phyloP scores from a whole-genome alignment of 768 basidiomycete species.

The Podaxis mareebaensis region DNA sequence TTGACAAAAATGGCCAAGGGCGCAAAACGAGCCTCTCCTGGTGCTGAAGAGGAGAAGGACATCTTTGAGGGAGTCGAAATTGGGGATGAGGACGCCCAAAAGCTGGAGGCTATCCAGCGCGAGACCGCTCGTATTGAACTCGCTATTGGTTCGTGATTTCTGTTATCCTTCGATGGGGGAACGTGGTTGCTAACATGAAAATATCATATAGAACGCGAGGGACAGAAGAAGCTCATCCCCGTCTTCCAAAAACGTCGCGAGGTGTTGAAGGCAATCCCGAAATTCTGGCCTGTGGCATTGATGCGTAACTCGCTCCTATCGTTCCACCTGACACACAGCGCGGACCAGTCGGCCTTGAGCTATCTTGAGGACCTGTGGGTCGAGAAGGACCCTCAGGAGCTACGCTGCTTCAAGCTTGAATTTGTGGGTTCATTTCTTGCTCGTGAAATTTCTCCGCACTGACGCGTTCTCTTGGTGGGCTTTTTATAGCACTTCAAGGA shows the following conservation, averaged over 20 bases:
- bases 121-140: conserved; percentile 73
- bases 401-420: conserved; percentile 81
- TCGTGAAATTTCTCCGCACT: conserved; percentile 3
- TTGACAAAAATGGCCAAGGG: conserved; percentile 41
- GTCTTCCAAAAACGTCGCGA: conserved; percentile 73
- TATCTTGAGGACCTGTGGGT: conserved; percentile 89
- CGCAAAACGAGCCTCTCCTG: conserved; percentile 80
- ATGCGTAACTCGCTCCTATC: conserved; percentile 69
- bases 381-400: conserved; percentile 68
- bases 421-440: conserved; percentile 62
- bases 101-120: conserved; percentile 64
- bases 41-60: conserved; percentile 72
- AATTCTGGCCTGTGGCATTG: conserved; percentile 87
- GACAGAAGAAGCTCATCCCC: conserved; percentile 54
- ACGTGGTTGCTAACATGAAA: conserved; percentile 10
- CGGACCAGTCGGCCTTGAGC: conserved; percentile 80
- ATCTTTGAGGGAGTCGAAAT: conserved; percentile 68
- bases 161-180: neutral
- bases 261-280: conserved; percentile 62
- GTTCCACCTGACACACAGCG: conserved; percentile 66
- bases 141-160: conserved; percentile 57
- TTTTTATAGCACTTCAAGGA: conserved; percentile 72
- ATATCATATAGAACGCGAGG: conserved; percentile 56
- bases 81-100: conserved; percentile 69
- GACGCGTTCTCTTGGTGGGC: neutral